Evolutionary conservation across 2,329 filamentous ascomycete species (phyloP), one percentile per base, ranked within the genome.

Genomic region (Ascochyta rabiei): DNA sequence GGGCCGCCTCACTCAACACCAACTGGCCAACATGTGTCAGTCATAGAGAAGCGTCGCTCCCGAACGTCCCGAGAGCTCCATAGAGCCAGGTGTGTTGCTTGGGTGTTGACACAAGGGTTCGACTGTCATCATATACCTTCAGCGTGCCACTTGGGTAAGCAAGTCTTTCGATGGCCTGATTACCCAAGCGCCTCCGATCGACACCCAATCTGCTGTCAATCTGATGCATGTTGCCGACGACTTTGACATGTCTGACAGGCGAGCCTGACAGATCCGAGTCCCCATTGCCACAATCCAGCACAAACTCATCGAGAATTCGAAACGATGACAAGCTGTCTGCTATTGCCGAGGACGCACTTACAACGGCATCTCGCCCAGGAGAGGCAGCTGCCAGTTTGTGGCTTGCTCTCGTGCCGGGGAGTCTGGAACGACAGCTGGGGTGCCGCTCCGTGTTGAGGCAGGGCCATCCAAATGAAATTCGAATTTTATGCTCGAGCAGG

Each of bases 401-500:
- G 55, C 63, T 44, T 55, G 45, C 67, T 57, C 52, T 59, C 46
- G 45, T 57, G 59, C 62, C 60, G 62, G 61, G 61, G 57, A 48
- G 47, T 61, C 61, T 60, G 57, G 68, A 67, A 66, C 66, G 58
- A 61, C 56, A 56, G 55, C 55, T 60, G 53, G 55, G 59, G 43
- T 44, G 37, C 34, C 38, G 37, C 43, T 63, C 50, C 58, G 62
- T 62, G 57, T 51, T 48, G 35, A 21, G 9, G 33, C 48, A 49
- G 24, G 44, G 38, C 51, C 53, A 40, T 62, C 59, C 57, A 62
- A 61, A 68, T 60, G 63, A 68, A 62, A 70, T 68, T 68, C 60
- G 51, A 65, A 49, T 56, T 66, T 71, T 60, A 68, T 72, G 70
- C 69, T 63, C 45, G 51, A 53, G 60, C 63, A 68, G 55, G 60